Evolutionary conservation across 2,329 filamentous ascomycete genomes (phyloP), one percentile per base, ranked within the genome.

Genomic region (Phaeomoniella chlamydospora): DNA sequence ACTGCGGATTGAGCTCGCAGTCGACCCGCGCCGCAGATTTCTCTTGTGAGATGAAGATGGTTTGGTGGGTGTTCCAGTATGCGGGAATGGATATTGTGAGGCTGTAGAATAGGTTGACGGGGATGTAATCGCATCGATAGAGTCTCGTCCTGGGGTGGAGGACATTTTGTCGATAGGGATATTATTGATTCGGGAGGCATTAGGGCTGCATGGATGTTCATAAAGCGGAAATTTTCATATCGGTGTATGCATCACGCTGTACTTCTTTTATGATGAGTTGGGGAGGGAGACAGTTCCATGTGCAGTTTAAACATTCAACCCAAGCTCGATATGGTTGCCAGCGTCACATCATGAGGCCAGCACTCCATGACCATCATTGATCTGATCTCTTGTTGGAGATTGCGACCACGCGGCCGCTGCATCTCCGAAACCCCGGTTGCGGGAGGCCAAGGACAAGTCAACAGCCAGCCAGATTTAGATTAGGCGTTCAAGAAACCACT

Each of bases 1-100:
- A 18, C 87, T 94, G 52, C 79, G 76, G 47, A 88, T 74, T 15
- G 88, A 94, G 64, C 86, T 93, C 31, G 87, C 79, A 16, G 77
- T 82, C 37, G 90, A 96, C 42, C 76, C 81, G 57, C 86, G 72
- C 52, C 87, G 69, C 33, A 72, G 65, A 38, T 54, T 54, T 47
- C 70, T 68, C 43, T 68, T 49, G 50, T 59, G 42, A 15, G 55
- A 57, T 22, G 68, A 65, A 38, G 53, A 58, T 42, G 65, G 62
- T 39, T 68, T 63, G 47, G 47, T 49, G 29, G 58, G 49, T 42
- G 51, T 53, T 39, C 77, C 74, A 62, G 73, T 56, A 68, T 73
- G 57, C 5, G 67, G 65, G 68, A 80, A 58, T 53, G 71, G 59
- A 65, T 63, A 70, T 46, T 67, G 61, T 33, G 49, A 54, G 37